phyloP scores from a whole-genome alignment of 2,329 filamentous ascomycete genomes.

The Sphaerulina vaccinii region DNA sequence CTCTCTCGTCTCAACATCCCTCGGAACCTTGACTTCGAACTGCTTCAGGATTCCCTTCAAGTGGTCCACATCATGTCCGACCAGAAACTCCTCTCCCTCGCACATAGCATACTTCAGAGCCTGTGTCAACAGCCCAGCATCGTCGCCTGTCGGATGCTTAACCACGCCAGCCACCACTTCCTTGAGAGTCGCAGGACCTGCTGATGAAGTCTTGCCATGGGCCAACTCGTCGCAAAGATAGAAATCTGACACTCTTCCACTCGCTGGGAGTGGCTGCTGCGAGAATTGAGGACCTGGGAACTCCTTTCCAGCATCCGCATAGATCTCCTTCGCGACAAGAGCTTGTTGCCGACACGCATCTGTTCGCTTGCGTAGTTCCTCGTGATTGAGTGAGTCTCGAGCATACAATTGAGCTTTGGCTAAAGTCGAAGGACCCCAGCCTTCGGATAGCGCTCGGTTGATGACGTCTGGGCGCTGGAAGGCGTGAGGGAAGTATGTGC shows the following conservation, averaged over 20 bases:
- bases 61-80: not conserved
- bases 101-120: conserved; percentile 6
- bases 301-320: not conserved
- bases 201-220: not conserved
- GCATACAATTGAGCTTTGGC: conserved; percentile 16
- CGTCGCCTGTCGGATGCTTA: conserved; percentile 14
- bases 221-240: not conserved
- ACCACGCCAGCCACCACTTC: conserved; percentile 11
- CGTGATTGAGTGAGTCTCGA: conserved; percentile 1
- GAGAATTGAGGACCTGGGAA: not conserved
- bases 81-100: not conserved
- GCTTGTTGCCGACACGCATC: conserved; percentile 6
- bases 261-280: not conserved
- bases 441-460: not conserved
- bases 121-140: conserved; percentile 13
- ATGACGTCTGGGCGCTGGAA: conserved; percentile 1
- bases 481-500: conserved; percentile 8
- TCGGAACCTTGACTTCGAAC: not conserved
- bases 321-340: not conserved
- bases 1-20: not conserved
- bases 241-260: not conserved
- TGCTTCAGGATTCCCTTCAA: not conserved
- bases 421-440: conserved; percentile 14
- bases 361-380: not conserved
- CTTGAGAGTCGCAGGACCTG: not conserved